phyloP scores from a whole-genome alignment of 306 rosid species.

The Comarum palustre region DNA sequence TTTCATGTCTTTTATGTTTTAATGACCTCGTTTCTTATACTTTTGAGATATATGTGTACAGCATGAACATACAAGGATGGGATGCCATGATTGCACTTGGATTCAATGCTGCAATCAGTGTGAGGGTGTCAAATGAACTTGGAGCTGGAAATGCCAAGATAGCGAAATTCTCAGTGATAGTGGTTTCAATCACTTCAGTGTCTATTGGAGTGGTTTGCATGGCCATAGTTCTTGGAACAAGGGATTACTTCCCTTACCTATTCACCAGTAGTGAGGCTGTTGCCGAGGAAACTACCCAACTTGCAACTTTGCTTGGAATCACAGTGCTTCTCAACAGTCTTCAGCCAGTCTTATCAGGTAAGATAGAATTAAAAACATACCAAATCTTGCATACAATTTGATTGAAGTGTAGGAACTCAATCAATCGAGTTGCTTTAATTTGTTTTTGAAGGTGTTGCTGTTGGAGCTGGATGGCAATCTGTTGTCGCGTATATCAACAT shows the following conservation, averaged over 20 bases:
- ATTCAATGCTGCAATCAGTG: constrained; percentile 78
- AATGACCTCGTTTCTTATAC: neutral
- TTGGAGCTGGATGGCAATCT: constrained; percentile 91
- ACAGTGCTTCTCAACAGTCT: constrained; percentile 69
- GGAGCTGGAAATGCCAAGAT: constrained; percentile 55
- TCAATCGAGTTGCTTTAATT: neutral
- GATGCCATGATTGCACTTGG: constrained; percentile 74
- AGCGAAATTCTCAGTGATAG: constrained; percentile 63
- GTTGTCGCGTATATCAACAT: constrained; percentile 75
- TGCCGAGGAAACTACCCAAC: constrained; percentile 64
- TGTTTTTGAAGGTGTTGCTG: constrained; percentile 61
- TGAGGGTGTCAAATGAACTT: constrained; percentile 85
- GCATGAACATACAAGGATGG: constrained; percentile 77
- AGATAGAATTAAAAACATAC: neutral
- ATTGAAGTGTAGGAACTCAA: too few species aligned
- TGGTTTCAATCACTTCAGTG: constrained; percentile 64
- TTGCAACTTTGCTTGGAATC: constrained; percentile 53
- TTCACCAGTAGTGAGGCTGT: constrained; percentile 60
- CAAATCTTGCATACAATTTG: neutral
- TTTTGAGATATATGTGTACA: constrained; percentile 23
- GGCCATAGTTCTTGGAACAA: constrained; percentile 42
- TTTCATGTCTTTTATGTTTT: neutral
- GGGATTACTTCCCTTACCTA: constrained; percentile 56
- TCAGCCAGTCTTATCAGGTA: constrained; percentile 75
- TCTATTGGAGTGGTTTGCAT: constrained; percentile 51